Base-by-base conservation (phyloP, 2,329 filamentous ascomycete genomes). In the Penicillium sp. region DNA sequence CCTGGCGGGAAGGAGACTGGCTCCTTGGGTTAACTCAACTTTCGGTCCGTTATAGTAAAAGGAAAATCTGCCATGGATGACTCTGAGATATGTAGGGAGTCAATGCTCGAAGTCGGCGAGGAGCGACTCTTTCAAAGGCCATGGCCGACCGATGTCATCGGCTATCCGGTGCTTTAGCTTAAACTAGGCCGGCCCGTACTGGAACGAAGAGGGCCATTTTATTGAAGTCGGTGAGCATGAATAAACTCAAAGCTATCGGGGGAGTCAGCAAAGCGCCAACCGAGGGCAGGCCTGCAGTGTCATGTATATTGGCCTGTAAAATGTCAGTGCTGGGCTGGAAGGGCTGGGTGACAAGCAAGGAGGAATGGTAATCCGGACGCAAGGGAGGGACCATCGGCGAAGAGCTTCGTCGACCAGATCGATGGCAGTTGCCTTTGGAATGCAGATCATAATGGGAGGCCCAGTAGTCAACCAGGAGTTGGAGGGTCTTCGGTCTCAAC, bases 391-490 rank as follows among this genome's bases (percentile, higher is more conserved):
- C 54, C 51, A 44, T 22, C 18, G 19, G 41, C 19, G 41, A 35
- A n/a, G 22, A 39, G 35, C 16, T 27, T 40, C 35, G 41, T 55
- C 50, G 43, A 58, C 19, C 39, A 60, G 49, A 56, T 65, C 51
- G 43, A 60, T 66, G 58, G 56, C 60, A 63, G 63, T 60, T 65
- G 40, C 44, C 22, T 59, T 59, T 55, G 63, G 66, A 68, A 68
- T 68, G 66, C 56, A 60, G 54, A 65, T 67, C 65, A 19, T 50
- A 36, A 54, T 56, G 46, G n/a, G 22, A 39, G 24, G 54, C 47
- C 16, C 11, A 31, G 37, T 27, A 7, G 24, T 27, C 24, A 27
- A 27, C 24, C 24, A 27, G 24, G 24, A 27, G 24, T 1, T 6
- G 24, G 27, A n/a, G 41, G 6, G 36, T 40, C 18, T 36, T 33